These are phyloP conservation scores for Isatis lusitanica DNA, from an alignment of 441 rosid species.

Conservation along the genomic window DNA sequence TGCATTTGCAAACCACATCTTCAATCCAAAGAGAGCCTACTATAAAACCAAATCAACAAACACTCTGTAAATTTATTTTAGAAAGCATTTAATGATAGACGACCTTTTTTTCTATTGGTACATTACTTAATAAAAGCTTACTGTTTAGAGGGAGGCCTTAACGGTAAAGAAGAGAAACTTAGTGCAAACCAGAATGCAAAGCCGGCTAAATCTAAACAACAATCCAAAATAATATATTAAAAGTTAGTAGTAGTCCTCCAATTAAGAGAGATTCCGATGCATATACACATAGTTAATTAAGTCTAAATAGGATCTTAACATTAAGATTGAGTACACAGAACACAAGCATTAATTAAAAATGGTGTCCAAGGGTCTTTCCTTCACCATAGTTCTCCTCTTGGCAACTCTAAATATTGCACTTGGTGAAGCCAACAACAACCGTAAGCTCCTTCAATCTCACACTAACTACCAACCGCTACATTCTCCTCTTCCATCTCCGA, in stretches of 20 bases:
- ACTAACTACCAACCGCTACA: slow-evolving; percentile 13
- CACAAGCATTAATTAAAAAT: slow-evolving; percentile 8
- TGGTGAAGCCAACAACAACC: slow-evolving; percentile 31
- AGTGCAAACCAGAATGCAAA: neutral
- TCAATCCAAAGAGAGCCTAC: neutral
- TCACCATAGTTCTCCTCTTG: slow-evolving; percentile 11
- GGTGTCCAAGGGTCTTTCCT: slow-evolving; percentile 19
- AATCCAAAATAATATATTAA: neutral
- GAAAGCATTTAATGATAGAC: neutral
- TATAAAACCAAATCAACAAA: neutral
- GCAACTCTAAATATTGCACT: neutral
- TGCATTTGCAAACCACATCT: too few relatives aligned
- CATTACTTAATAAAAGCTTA: neutral
- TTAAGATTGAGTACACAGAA: neutral
- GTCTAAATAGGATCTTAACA: neutral
- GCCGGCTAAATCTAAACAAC: slow-evolving; percentile 2
- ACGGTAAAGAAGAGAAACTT: neutral
- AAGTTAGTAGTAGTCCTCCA: slow-evolving; percentile 12
- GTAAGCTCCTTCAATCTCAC: slow-evolving; percentile 18
- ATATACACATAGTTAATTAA: neutral
- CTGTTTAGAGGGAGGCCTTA: slow-evolving; percentile 15
- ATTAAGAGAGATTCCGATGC: neutral
- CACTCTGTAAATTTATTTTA: neutral
- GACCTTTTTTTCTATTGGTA: neutral
- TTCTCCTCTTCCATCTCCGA: slow-evolving; percentile 32